Evolutionary conservation across 768 basidiomycete species (phyloP), one percentile per base, ranked within the genome.

Genomic region (Omphalotus guepiniiformis): DNA sequence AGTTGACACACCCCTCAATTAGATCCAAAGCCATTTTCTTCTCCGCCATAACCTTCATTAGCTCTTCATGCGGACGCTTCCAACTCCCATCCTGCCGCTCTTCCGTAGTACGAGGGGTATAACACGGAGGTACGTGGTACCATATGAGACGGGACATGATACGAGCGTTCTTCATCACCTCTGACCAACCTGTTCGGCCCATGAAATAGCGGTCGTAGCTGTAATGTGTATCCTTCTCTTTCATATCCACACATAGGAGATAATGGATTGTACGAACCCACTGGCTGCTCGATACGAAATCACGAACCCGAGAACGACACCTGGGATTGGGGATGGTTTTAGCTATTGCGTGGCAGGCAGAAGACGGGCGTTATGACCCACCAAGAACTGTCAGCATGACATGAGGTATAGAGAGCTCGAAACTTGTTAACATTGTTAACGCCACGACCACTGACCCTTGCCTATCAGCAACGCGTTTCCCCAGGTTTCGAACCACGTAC

Each of bases 141-240:
- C 81, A 83, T 26, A 82, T 68, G 5, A 84, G 63, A 13, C 82
- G 72, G 5, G 71, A 62, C 46, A 80, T 63, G 0, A 74, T 73
- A 15, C 79, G 66, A 3, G 72, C 55, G 40, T 74, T 67, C 28
- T 66, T 63, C 8, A 68, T 65, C 13, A 72, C 52, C 48, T 70
- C 70, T 7, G 62, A 59, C 71, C 68, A 72, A 0, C 27, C 70
- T 0, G 68, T 69, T 9, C 78, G 64, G 7, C 81, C 74, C 64
- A 76, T 70, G 75, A 77, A 82, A 53, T 82, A 83, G n/a, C 79
- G 71, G 51, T 82, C 80, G 53, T 82, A 83, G 3, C 78, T 79
- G 45, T 3, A 46, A 49, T 39, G 28, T 30, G 7, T 12, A 26
- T 15, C n/a, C 32, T 34, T 15, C 40, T 22, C 13, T 22, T 12